Conservation (phyloP, 2,329 filamentous ascomycete genomes). For the Seiridium cupressi region DNA sequence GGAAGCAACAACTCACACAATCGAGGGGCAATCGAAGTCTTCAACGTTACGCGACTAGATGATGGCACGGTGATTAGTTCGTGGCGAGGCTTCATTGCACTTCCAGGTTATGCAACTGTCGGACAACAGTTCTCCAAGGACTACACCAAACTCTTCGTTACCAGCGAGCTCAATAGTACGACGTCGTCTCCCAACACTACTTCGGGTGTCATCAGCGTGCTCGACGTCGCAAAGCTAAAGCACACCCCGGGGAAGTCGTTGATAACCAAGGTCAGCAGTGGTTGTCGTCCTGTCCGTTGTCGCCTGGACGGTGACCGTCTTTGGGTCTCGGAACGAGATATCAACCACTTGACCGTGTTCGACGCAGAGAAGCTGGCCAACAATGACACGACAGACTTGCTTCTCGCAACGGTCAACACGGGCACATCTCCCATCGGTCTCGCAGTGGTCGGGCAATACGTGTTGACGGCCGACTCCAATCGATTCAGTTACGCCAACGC, state of each 20-base stretch:
- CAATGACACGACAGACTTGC: not conserved
- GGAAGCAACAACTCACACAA: constrained; percentile 1
- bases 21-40: constrained; percentile 4
- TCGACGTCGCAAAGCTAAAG: constrained; percentile 3
- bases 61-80: not conserved
- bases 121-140: constrained; percentile 4
- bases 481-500: constrained; percentile 3
- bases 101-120: not conserved
- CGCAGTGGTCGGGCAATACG: not conserved
- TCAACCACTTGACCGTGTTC: not conserved
- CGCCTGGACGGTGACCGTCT: not conserved
- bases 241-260: not conserved
- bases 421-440: constrained; percentile 8
- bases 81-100: not conserved
- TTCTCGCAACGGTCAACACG: constrained; percentile 1
- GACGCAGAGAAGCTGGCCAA: not conserved
- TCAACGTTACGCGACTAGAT: not conserved
- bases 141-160: constrained; percentile 4
- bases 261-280: not conserved
- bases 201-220: not conserved
- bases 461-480: constrained; percentile 6
- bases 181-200: not conserved
- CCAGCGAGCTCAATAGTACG: constrained; percentile 1
- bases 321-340: constrained; percentile 3
- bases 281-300: constrained; percentile 2